Evolutionary conservation across 139 green algal genomes (phyloP), one percentile per base, ranked within the genome.

Genomic region (Chloropicon primus): DNA sequence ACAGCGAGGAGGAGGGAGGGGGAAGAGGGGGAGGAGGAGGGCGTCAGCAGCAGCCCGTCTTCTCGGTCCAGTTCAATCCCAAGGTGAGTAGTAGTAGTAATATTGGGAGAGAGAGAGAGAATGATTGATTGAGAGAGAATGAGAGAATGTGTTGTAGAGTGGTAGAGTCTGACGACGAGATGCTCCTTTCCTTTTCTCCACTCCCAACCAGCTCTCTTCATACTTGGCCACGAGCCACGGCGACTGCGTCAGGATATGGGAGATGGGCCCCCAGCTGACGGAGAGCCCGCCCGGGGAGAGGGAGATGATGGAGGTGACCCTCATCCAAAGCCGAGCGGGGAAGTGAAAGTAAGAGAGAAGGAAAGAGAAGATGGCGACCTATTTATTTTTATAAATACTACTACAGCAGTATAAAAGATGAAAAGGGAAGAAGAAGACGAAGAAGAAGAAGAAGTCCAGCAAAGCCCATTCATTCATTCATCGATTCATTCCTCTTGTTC

Each of bases 41-140:
- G 72, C 26, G 10, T 24, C 21, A 22, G 72, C 27, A 17, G n/a
- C n/a, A n/a, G n/a, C 84, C 84, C 1, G 80, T 87, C 2, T 86
- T 88, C 74, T 74, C 80, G 0, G 25, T 88, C 27, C 84, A 81
- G 21, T 90, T 89, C 80, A 90, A 90, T 74, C 24, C 28, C 2
- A 76, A 77, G n/a, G n/a, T n/a, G n/a, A n/a, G n/a, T n/a, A n/a
- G n/a, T n/a, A n/a, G n/a, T n/a, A n/a, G n/a, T n/a, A n/a, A n/a
- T n/a, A n/a, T n/a, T n/a, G n/a, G n/a, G n/a, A n/a, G n/a, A n/a
- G n/a, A n/a, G n/a, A n/a, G n/a, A n/a, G n/a, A n/a, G n/a, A n/a
- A n/a, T n/a, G n/a, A n/a, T n/a, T n/a, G n/a, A n/a, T n/a, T n/a
- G n/a, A n/a, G n/a, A n/a, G n/a, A n/a, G n/a, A n/a, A n/a, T n/a